Percentiles rank a stretch among this genome's conserved stretches.
phyloP scores from a whole-genome alignment of 768 basidiomycete genomes.

The Rhodotorula diobovata region DNA sequence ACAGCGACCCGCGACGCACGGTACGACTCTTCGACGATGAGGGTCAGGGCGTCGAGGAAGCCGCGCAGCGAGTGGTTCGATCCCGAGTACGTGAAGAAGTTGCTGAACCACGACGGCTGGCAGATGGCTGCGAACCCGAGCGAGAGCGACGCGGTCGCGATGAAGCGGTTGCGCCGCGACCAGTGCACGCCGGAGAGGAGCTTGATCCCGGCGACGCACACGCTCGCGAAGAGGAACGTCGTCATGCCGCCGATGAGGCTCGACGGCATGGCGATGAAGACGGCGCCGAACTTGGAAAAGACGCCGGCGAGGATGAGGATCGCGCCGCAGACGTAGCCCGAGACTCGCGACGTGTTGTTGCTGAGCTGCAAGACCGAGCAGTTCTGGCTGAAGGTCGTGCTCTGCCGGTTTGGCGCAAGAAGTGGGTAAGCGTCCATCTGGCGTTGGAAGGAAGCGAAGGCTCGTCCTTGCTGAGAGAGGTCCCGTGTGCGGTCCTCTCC shows the following conservation, averaged over 20 bases:
- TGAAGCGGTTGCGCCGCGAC: slow-evolving; percentile 12
- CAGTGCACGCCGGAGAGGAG: slow-evolving; percentile 58
- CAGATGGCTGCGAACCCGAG: slow-evolving; percentile 66
- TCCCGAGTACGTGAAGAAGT: background rate
- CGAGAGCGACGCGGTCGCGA: slow-evolving; percentile 61
- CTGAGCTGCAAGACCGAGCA: slow-evolving; percentile 54
- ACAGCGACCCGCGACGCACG: too few species aligned
- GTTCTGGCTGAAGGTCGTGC: slow-evolving; percentile 48
- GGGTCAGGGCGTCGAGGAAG: background rate
- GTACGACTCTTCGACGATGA: background rate
- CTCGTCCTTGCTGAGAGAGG: too few species aligned
- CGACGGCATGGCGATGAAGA: slow-evolving; percentile 57
- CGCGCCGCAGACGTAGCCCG: slow-evolving; percentile 72
- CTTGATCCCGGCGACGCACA: slow-evolving; percentile 67
- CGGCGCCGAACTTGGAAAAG: slow-evolving; percentile 72
- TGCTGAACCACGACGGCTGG: slow-evolving; percentile 58
- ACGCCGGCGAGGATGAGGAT: slow-evolving; percentile 56
- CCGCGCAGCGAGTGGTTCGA: slow-evolving; percentile 45
- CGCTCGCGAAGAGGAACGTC: slow-evolving; percentile 75
- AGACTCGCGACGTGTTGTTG: slow-evolving; percentile 65
- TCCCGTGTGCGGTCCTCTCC: too few species aligned
- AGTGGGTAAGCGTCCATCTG: too few species aligned
- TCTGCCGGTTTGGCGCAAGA: too few species aligned
- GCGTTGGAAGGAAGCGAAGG: too few species aligned
- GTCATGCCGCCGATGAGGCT: slow-evolving; percentile 64